Base-by-base conservation (phyloP, 768 basidiomycete species). In the Panaeolus papilionaceus region DNA sequence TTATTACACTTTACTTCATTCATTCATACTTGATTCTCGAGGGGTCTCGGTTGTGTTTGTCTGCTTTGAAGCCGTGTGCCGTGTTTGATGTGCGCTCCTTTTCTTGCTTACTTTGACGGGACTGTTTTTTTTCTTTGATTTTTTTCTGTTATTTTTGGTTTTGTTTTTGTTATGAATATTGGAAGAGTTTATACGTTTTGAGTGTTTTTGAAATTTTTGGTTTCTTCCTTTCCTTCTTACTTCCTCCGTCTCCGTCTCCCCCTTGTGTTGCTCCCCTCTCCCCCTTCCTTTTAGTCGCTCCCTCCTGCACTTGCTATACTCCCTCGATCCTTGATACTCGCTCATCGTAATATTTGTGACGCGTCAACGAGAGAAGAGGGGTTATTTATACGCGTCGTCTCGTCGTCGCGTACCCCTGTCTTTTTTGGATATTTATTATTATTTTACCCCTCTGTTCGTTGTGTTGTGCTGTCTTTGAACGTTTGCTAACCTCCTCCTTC, bases 161-260 rank as follows among this genome's bases (percentile, higher is more conserved):
- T 28, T 58, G 54, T 58, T 58, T 58, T 58, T 12, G 54, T 58
- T 58, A 58, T 58, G 54, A 58, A 58, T 58, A 58, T 58, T 58
- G 10, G 28, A 3, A 16, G 26, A 4, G 54, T 37, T 58, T 58
- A 33, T 51, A 58, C 54, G 10, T 33, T 58, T 58, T 58, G 54
- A 7, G 33, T 16, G 54, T 58, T 44, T 33, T 6, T 28, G 54
- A 16, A 58, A 4, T 28, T 58, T 58, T 1, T 33, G 20, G 47
- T 51, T 51, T 51, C 47, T 51, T 51, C 20, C 47, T 51, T 51
- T 51, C 47, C 47, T 51, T 51, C 47, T 51, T 51, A 16, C 42
- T 14, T 16, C 3, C 16, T 18, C 18, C 20, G 16, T 8, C 20
- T 26, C 47, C 47, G 18, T 47, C 11, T 49, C 47, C 8, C 6